A percentile compares a stretch with the other conserved stretches of the same genome.
These are phyloP conservation scores for Didymella glomerata DNA, from an alignment of 2,329 filamentous ascomycete species.

Conservation along the genomic window DNA sequence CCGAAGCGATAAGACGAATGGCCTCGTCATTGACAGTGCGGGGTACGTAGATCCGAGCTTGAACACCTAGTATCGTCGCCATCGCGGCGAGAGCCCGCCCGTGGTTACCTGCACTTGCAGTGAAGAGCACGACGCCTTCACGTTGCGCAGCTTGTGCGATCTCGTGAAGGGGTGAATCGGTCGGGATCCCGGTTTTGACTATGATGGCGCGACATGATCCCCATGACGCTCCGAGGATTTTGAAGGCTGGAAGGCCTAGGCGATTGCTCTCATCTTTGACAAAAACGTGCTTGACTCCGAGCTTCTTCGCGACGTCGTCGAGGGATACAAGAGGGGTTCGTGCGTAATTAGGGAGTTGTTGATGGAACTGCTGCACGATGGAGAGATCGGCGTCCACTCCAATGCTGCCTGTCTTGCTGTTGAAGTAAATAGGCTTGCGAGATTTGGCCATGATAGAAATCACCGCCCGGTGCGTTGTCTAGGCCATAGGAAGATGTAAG, in stretches of 20 bases:
- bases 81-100: constrained; percentile 76
- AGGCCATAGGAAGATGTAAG: neutral
- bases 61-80: constrained; percentile 66
- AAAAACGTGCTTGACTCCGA: constrained; percentile 63
- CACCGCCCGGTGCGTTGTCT: neutral
- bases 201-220: constrained; percentile 67
- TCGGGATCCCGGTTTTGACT: constrained; percentile 54
- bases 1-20: constrained; percentile 63
- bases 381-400: constrained; percentile 1
- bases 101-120: constrained; percentile 80
- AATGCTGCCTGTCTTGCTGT: neutral
- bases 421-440: constrained; percentile 1
- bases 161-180: constrained; percentile 55
- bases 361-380: constrained; percentile 60
- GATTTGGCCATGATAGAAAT: neutral
- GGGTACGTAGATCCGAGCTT: constrained; percentile 70
- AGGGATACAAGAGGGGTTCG: constrained; percentile 65
- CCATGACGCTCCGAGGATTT: constrained; percentile 83
- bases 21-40: constrained; percentile 64
- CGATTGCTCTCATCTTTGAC: constrained; percentile 76
- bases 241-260: constrained; percentile 77
- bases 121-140: constrained; percentile 59
- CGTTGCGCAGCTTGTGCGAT: constrained; percentile 48
- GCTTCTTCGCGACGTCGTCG: constrained; percentile 62
- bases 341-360: constrained; percentile 64